phyloP scores from a whole-genome alignment of 2,329 filamentous ascomycete genomes.

The Aspergillus puulaauensis region DNA sequence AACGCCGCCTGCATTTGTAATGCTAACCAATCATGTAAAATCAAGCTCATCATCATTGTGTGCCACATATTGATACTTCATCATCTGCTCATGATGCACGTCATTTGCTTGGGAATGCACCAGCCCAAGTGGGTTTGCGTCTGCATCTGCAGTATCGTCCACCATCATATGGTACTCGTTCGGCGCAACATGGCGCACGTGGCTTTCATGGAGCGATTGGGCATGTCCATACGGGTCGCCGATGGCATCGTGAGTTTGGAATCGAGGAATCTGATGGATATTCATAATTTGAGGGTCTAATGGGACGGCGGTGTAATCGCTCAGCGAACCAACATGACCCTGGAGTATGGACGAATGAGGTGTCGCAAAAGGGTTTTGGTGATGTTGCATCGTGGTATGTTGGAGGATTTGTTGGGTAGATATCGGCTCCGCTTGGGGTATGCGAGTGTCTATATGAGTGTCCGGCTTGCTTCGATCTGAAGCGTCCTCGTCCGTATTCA shows the following conservation, averaged over 20 bases:
- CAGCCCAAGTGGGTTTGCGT: conserved; percentile 33
- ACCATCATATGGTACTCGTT: conserved; percentile 45
- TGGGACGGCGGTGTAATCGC: conserved; percentile 52
- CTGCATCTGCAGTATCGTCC: conserved; percentile 39
- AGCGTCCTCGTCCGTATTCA: conserved; percentile 13
- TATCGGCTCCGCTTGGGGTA: conserved; percentile 11
- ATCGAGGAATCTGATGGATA: conserved; percentile 45
- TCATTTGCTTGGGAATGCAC: conserved; percentile 41
- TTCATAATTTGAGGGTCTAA: conserved; percentile 63
- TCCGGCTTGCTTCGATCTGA: neutral
- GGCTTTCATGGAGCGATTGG: conserved; percentile 31
- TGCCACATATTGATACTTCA: conserved; percentile 42
- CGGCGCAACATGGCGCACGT: conserved; percentile 34
- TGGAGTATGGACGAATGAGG: conserved; percentile 33
- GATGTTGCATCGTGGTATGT: conserved; percentile 22
- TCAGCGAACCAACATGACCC: conserved; percentile 38
- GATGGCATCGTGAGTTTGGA: conserved; percentile 40
- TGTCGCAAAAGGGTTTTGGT: conserved; percentile 34
- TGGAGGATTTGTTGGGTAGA: conserved; percentile 21
- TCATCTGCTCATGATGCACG: conserved; percentile 40
- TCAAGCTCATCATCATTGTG: conserved; percentile 35
- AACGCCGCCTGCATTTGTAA: neutral
- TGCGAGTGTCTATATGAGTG: neutral
- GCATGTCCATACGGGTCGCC: conserved; percentile 33
- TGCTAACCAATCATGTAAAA: conserved; percentile 14